phyloP scores from a whole-genome alignment of 805 yeast genomes.

The Wickerhamiella hasegawae region DNA sequence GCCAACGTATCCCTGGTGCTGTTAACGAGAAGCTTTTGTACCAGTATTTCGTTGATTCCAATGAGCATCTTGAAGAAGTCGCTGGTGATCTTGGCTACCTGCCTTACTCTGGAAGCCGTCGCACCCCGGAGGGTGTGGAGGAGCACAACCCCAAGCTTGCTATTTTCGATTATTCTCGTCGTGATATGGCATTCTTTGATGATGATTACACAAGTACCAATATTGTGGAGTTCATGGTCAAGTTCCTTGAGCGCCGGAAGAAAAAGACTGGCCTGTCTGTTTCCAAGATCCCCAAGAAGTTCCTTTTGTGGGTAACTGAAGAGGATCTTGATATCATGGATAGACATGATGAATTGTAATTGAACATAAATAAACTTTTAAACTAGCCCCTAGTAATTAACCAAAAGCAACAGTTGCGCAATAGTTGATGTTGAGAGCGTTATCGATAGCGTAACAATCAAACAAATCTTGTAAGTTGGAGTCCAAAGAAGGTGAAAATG shows the following conservation, averaged over 20 bases:
- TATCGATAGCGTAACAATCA: conserved; percentile 16
- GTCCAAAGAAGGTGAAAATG: conserved; percentile 27
- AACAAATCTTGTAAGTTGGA: conserved; percentile 20
- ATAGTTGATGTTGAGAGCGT: conserved; percentile 19
- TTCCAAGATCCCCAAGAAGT: conserved; percentile 9
- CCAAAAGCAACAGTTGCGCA: conserved; percentile 24
- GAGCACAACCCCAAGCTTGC: conserved; percentile 9
- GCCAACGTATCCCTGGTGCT: conserved; percentile 5
- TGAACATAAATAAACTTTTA: conserved; percentile 3
- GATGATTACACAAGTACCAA: conserved; percentile 6
- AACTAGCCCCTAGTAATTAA: conserved; percentile 3
- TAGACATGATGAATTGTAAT: conserved; percentile 5
- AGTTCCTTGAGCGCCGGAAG: conserved; percentile 5
- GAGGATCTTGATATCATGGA: conserved; percentile 10
- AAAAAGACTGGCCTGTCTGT: background rate
- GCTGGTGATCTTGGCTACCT: conserved; percentile 7
- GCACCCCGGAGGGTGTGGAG: background rate
- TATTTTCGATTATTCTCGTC: conserved; percentile 8
- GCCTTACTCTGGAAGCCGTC: conserved; percentile 5
- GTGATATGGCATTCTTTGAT: conserved; percentile 2
- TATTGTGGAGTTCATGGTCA: conserved; percentile 5
- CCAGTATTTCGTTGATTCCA: conserved; percentile 10
- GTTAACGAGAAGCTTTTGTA: conserved; percentile 6
- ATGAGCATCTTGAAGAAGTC: conserved; percentile 6
- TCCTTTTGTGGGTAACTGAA: conserved; percentile 11